Evolutionary conservation across 345 rosid species (phyloP).

Genomic region (Cardamine chenopodiifolia): DNA sequence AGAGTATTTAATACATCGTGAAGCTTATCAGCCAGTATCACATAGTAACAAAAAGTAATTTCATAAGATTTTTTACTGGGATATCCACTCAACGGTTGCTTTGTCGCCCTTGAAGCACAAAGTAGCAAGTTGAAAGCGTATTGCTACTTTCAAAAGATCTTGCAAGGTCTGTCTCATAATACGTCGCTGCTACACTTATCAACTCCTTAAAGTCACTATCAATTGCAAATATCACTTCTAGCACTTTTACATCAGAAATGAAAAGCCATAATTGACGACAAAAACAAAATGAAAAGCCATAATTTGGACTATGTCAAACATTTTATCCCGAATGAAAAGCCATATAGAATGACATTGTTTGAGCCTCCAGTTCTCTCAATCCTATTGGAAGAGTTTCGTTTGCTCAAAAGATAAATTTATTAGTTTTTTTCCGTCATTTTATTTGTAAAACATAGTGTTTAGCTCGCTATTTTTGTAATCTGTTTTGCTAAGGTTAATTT

Average conservation of each 20-base stretch:
- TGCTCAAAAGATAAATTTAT: background rate
- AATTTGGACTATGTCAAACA: background rate
- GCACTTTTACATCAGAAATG: no score
- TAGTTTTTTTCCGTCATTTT: background rate
- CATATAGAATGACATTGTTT: background rate
- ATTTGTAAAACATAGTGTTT: background rate
- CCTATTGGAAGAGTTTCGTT: background rate
- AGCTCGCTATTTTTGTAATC: background rate
- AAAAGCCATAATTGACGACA: background rate
- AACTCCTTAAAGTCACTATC: background rate
- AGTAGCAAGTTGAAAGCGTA: background rate
- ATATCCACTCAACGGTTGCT: background rate
- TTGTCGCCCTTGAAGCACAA: background rate
- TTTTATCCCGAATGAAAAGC: background rate
- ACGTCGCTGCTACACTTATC: background rate
- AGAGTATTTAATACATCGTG: background rate
- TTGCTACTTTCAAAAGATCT: no score
- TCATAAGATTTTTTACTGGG: background rate
- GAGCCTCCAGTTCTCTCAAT: background rate
- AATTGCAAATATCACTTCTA: background rate
- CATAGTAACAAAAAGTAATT: background rate
- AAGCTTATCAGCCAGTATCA: background rate
- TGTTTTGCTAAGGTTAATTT: background rate
- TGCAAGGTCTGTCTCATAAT: background rate
- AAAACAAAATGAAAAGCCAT: background rate